These are phyloP conservation scores for Crithidia acanthocephali DNA, from an alignment of 208 protist species.

Conservation along the genomic window DNA sequence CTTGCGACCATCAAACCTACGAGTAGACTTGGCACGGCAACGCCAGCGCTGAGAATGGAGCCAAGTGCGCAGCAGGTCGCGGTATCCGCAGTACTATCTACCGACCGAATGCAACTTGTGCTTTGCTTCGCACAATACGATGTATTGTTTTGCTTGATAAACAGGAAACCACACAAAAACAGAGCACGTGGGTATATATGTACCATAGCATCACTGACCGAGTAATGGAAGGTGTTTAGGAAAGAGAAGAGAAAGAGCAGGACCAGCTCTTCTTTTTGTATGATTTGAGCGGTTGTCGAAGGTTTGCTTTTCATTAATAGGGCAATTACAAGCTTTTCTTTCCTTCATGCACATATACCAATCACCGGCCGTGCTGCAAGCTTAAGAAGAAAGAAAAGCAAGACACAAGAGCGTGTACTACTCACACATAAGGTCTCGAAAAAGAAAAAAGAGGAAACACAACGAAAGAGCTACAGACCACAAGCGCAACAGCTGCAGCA, in stretches of 20 bases:
- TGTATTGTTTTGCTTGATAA: background rate
- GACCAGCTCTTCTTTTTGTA: constrained; percentile 6
- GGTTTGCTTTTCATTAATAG: background rate
- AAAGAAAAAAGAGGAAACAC: constrained; percentile 3
- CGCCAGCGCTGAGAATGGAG: too few relatives aligned
- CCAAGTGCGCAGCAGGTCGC: too few relatives aligned
- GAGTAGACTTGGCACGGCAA: too few relatives aligned
- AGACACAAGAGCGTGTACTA: background rate
- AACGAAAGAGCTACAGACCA: background rate
- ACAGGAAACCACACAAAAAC: background rate
- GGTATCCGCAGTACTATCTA: too few relatives aligned
- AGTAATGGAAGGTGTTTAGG: constrained; percentile 5
- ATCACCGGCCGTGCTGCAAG: background rate
- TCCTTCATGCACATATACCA: background rate
- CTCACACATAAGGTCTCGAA: background rate
- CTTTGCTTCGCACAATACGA: background rate
- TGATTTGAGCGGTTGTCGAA: background rate
- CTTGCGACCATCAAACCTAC: too few relatives aligned
- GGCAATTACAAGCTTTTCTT: background rate
- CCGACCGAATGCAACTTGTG: background rate
- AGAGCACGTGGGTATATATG: background rate
- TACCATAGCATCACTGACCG: background rate
- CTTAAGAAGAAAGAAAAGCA: background rate
- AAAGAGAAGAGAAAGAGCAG: constrained; percentile 5
- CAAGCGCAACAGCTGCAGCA: background rate